A percentile compares a stretch with the other conserved stretches of the same genome.
Conservation (phyloP, 192 early-diverging fungal species). For the Mortierella alpina region DNA sequence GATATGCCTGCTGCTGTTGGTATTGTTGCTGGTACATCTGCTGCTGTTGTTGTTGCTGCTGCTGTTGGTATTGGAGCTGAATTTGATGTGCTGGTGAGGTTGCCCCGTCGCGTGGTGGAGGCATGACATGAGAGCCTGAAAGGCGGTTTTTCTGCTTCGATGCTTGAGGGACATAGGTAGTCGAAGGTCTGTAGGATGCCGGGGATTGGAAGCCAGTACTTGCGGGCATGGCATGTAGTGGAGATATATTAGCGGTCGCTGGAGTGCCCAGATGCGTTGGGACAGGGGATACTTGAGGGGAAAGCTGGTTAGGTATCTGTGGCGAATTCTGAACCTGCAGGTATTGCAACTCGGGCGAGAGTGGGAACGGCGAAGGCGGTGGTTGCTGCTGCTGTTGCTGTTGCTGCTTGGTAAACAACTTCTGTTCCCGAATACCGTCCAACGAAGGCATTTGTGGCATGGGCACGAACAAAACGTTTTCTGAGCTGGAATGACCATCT, state of each 20-base stretch:
- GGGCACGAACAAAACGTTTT: conserved; percentile 1
- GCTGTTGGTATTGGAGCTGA: conserved; percentile 8
- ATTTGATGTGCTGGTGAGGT: conserved; percentile 6
- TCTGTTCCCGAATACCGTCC: conserved; percentile 7
- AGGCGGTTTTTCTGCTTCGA: conserved; percentile 26
- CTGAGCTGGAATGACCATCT: conserved; percentile 5
- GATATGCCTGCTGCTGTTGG: conserved; percentile 7
- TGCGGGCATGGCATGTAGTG: neutral
- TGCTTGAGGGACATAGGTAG: conserved; percentile 37
- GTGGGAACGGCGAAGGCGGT: conserved; percentile 8
- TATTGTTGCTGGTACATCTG: conserved; percentile 9
- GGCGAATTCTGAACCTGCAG: conserved; percentile 35
- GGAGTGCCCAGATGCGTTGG: neutral
- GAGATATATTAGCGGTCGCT: neutral
- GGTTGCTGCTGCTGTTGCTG: conserved; percentile 6
- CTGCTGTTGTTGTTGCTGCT: conserved; percentile 9
- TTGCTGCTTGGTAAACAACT: conserved; percentile 15
- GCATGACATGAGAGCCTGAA: neutral
- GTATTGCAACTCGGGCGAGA: conserved; percentile 42
- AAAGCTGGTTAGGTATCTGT: neutral
- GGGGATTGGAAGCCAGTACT: conserved; percentile 13
- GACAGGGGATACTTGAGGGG: neutral
- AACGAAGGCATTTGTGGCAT: conserved; percentile 7
- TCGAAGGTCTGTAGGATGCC: conserved; percentile 26
- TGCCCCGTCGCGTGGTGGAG: neutral